phyloP scores from a whole-genome alignment of 805 yeast genomes.

The Teunomyces funiuensis region DNA sequence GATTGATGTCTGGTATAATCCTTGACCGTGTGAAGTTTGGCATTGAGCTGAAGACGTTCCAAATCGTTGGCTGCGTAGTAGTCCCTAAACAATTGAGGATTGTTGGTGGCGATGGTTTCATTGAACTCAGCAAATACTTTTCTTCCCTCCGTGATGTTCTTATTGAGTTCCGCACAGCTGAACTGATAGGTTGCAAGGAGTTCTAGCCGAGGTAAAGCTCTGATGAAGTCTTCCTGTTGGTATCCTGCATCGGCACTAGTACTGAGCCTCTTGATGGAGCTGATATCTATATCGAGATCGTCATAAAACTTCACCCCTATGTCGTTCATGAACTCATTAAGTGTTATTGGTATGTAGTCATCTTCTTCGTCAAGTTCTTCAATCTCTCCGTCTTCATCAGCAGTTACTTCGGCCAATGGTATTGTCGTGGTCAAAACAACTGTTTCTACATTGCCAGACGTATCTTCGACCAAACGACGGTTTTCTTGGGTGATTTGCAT shows the following conservation, averaged over 20 bases:
- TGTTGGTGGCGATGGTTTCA: conserved; percentile 44
- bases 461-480: conserved; percentile 3
- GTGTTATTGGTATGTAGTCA: conserved; percentile 32
- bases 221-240: conserved; percentile 34
- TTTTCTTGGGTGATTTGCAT: conserved; percentile 24
- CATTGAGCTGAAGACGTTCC: conserved; percentile 41
- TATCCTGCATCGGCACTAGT: conserved; percentile 15
- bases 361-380: conserved; percentile 10
- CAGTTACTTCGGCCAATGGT: conserved; percentile 22
- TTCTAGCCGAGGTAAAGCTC: conserved; percentile 42
- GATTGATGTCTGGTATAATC: conserved; percentile 54
- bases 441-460: not conserved
- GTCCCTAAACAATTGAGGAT: conserved; percentile 50
- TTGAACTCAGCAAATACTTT: conserved; percentile 47
- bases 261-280: conserved; percentile 23
- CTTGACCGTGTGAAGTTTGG: conserved; percentile 51
- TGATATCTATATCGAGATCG: conserved; percentile 39
- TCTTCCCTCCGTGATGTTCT: conserved; percentile 51
- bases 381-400: not conserved
- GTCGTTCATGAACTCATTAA: conserved; percentile 39
- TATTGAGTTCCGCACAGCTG: conserved; percentile 53
- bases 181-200: conserved; percentile 51
- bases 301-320: conserved; percentile 46
- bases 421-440: conserved; percentile 22
- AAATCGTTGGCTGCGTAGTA: conserved; percentile 41